phyloP scores from a whole-genome alignment of 2,329 filamentous ascomycete genomes.

The Emergomyces orientalis region DNA sequence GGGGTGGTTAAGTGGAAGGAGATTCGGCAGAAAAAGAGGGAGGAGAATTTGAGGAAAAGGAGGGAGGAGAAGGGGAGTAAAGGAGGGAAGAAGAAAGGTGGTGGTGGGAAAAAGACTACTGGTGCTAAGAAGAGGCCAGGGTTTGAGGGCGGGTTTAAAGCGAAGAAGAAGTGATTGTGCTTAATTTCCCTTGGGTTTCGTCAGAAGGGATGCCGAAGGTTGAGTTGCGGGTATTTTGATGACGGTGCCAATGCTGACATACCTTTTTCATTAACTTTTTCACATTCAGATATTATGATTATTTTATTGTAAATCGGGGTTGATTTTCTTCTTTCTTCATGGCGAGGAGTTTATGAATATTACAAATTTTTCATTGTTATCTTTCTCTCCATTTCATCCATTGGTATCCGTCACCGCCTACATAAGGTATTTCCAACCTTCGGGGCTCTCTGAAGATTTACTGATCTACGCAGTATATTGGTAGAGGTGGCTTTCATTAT shows the following conservation, averaged over 20 bases:
- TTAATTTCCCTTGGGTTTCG: not conserved
- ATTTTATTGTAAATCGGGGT: not conserved
- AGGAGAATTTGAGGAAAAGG: conserved; percentile 66
- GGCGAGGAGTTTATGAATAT: conserved; percentile 1
- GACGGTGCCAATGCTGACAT: not conserved
- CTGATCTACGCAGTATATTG: too few species aligned
- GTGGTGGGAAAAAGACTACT: conserved; percentile 37
- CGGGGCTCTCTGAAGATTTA: too few species aligned
- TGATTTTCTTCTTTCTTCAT: not conserved
- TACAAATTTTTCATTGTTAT: not conserved
- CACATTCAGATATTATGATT: not conserved
- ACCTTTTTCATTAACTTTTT: not conserved
- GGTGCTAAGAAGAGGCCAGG: conserved; percentile 52
- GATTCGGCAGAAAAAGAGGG: conserved; percentile 70
- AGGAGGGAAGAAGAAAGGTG: conserved; percentile 34
- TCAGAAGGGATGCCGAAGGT: not conserved
- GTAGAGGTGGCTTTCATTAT: too few species aligned
- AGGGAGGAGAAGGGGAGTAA: conserved; percentile 62
- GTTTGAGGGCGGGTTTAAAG: conserved; percentile 64
- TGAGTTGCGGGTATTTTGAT: not conserved
- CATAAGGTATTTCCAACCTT: too few species aligned
- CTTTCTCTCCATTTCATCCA: not conserved
- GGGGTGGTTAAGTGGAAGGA: conserved; percentile 68
- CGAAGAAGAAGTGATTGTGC: conserved; percentile 34
- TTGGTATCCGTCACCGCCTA: not conserved